Conservation (phyloP, 1,139 yeast species). For the Magnusiomyces ingens region DNA sequence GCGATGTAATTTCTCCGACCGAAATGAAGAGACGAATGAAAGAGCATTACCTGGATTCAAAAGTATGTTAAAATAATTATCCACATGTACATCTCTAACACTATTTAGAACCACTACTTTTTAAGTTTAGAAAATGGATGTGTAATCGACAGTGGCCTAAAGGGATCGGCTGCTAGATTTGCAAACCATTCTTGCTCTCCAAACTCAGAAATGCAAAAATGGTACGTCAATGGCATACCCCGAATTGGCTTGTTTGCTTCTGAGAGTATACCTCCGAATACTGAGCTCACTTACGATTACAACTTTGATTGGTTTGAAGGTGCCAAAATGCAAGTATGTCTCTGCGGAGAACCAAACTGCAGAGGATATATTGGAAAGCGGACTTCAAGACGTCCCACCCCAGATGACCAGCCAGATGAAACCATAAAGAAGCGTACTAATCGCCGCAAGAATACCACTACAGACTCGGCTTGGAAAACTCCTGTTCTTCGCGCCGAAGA, state of each 20-base stretch:
- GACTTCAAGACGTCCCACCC: constrained; percentile 7
- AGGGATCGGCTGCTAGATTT: constrained; percentile 40
- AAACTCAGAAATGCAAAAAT: constrained; percentile 39
- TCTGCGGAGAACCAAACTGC: constrained; percentile 35
- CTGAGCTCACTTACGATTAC: constrained; percentile 39
- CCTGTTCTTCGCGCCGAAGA: no score
- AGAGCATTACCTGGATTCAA: constrained; percentile 23
- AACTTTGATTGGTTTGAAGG: constrained; percentile 39
- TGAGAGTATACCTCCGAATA: constrained; percentile 32
- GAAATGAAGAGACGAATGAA: constrained; percentile 32
- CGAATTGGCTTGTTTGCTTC: constrained; percentile 39
- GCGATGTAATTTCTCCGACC: constrained; percentile 36
- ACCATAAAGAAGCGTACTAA: not conserved
- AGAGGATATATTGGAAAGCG: constrained; percentile 35
- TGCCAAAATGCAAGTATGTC: constrained; percentile 35
- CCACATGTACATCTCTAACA: constrained; percentile 8
- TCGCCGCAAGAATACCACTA: not conserved
- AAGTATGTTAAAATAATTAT: no score
- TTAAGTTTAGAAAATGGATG: constrained; percentile 35
- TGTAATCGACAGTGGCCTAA: constrained; percentile 36
- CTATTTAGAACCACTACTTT: constrained; percentile 29
- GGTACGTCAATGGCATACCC: constrained; percentile 38
- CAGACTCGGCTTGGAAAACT: no score
- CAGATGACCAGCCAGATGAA: constrained; percentile 3
- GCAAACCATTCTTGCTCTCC: constrained; percentile 42